Evolutionary conservation across 345 rosid species (phyloP).

Genomic region (rapeseed (Brassica napus)): DNA sequence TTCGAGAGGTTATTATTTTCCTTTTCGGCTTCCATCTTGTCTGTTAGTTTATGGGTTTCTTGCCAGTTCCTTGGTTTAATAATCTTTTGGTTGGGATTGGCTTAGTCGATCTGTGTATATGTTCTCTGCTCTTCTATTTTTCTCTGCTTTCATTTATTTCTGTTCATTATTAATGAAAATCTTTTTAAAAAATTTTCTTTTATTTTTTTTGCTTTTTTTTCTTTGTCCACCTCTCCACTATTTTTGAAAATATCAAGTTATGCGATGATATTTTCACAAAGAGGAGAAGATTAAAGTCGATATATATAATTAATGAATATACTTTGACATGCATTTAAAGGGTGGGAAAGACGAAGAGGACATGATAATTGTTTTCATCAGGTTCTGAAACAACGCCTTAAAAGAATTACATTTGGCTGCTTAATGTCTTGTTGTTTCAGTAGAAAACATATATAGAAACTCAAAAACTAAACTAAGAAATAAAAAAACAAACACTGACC

Average conservation of each 20-base stretch:
- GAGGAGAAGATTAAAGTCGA: slow-evolving; percentile 10
- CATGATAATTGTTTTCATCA: slow-evolving; percentile 31
- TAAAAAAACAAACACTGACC: slow-evolving; percentile 60
- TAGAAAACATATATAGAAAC: slow-evolving; percentile 19
- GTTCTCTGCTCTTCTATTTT: too few species aligned
- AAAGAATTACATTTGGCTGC: slow-evolving; percentile 43
- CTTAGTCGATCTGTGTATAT: too few species aligned
- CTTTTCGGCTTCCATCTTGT: too few species aligned
- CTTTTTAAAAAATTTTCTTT: not conserved
- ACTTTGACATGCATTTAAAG: slow-evolving; percentile 32
- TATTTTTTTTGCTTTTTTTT: not conserved
- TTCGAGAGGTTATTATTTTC: too few species aligned
- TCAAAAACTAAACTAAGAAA: slow-evolving; percentile 29
- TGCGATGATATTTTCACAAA: not conserved
- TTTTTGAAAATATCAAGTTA: not conserved
- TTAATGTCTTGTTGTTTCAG: slow-evolving; percentile 31
- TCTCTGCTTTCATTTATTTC: too few species aligned
- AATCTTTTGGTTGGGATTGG: too few species aligned
- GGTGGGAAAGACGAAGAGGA: not conserved
- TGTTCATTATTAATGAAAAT: too few species aligned
- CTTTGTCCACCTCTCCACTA: not conserved
- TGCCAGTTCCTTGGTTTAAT: too few species aligned
- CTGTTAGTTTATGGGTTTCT: too few species aligned
- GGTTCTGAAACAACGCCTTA: slow-evolving; percentile 40
- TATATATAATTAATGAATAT: slow-evolving; percentile 6